These are phyloP conservation scores for Thyridium curvatum DNA, from an alignment of 2,329 filamentous ascomycete species.

Conservation along the genomic window DNA sequence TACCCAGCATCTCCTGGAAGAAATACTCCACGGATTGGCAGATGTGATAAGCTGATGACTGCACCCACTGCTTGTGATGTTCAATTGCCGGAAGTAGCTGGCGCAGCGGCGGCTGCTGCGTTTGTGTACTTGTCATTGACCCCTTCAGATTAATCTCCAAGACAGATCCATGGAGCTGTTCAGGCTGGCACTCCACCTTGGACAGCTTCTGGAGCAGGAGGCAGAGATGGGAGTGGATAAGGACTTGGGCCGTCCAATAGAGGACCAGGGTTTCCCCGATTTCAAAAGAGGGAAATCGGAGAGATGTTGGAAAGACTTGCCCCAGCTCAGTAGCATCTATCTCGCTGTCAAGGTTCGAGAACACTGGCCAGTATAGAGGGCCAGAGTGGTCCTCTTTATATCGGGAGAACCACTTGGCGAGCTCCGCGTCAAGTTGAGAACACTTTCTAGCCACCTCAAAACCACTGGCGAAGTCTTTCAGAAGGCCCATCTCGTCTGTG, in stretches of 20 bases:
- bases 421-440: too few species aligned
- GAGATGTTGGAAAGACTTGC: conserved; percentile 13
- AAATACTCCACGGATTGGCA: conserved; percentile 15
- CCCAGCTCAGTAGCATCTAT: too few species aligned
- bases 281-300: conserved; percentile 13
- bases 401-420: conserved; percentile 7
- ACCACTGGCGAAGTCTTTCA: too few species aligned
- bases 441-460: too few species aligned
- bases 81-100: conserved; percentile 2
- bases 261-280: conserved; percentile 10
- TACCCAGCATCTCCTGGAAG: too few species aligned
- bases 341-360: neutral
- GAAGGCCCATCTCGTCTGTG: conserved; percentile 6
- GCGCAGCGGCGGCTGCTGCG: too few species aligned
- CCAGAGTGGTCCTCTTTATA: conserved; percentile 8
- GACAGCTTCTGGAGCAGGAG: conserved; percentile 2
- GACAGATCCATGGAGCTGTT: too few species aligned
- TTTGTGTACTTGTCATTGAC: too few species aligned
- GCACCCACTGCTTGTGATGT: conserved; percentile 5
- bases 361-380: conserved; percentile 12
- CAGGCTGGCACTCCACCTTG: too few species aligned
- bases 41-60: conserved; percentile 11
- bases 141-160: too few species aligned
- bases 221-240: conserved; percentile 8
- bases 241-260: conserved; percentile 11